Base-by-base conservation (phyloP, 1,139 yeast species). In the Suhomyces ambrosiae region DNA sequence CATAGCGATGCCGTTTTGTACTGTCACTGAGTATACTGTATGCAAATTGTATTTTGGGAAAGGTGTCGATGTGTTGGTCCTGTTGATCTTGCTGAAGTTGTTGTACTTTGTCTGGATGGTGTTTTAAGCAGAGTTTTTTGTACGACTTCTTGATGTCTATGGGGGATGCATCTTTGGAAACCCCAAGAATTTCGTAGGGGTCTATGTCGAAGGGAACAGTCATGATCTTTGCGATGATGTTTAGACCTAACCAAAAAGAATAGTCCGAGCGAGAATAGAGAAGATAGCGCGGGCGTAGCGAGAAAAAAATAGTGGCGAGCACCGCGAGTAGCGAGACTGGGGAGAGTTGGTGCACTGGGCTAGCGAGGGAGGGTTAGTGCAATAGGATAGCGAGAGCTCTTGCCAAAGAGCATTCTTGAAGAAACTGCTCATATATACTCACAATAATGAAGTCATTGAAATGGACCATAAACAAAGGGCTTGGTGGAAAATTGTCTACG, bases 81-180 rank as follows among this genome's bases (percentile, higher is more conserved):
- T 56, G 60, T 3, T 63, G 56, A 14, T 56, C 60, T 13, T 48
- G 45, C 42, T 76, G 77, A 39, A 65, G 69, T 42, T 76, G 78
- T 41, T 65, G 69, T 30, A 75, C 55, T 55, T 87, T 88, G 60
- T 88, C 96, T 0, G 96, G 96, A 56, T 88, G 96, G 45, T 76
- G 74, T 44, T 71, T 65, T 30, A 88, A 69, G 49, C 95, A 87
- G 27, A 79, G 64, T 45, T 76, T 78, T 49, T 89, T 79, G 59
- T 88, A 88, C 0, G 89, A 79, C 52, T 76, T 80, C 54, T 83
- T 86, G 49, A 88, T 75, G 12, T 75, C 82, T 1, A 74, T 61
- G 0, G 76, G 78, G 2, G 79, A 60, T 2, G 79, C 70, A 1
- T 58, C 53, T 16, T 45, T 49, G 2, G 53, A 51, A 1, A 79